These are phyloP conservation scores for Insectozyma bohioensis DNA, from an alignment of 1,139 yeast genomes.

Conservation along the genomic window DNA sequence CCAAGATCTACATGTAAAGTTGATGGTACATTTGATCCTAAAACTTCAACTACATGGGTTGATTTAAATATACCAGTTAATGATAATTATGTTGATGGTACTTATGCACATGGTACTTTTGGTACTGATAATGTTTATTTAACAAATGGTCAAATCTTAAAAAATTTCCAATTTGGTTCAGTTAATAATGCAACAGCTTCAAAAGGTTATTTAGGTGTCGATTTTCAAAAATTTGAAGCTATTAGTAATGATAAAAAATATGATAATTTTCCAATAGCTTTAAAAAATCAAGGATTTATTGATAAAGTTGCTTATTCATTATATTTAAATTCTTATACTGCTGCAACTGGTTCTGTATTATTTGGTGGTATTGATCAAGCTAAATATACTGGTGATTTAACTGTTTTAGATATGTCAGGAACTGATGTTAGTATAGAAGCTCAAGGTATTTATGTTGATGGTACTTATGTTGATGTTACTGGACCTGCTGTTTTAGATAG, in stretches of 20 bases:
- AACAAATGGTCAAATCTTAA: conserved; percentile 11
- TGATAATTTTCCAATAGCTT: conserved; percentile 30
- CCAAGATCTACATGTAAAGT: conserved; percentile 3
- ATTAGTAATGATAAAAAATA: conserved; percentile 18
- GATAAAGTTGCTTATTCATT: conserved; percentile 37
- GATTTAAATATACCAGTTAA: conserved; percentile 9
- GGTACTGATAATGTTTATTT: conserved; percentile 37
- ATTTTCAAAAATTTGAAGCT: conserved; percentile 14
- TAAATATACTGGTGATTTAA: conserved; percentile 24
- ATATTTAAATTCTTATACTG: conserved; percentile 23
- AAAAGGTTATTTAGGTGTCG: conserved; percentile 22
- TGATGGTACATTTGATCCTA: conserved; percentile 6
- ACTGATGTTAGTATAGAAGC: background rate
- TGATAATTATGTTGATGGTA: conserved; percentile 13
- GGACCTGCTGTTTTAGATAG: conserved; percentile 2
- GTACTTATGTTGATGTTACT: background rate
- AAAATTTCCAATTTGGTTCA: conserved; percentile 18
- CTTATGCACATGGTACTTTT: conserved; percentile 53
- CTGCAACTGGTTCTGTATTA: conserved; percentile 23
- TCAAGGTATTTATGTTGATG: conserved; percentile 1
- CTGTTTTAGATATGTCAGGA: conserved; percentile 2
- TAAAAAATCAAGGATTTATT: conserved; percentile 45
- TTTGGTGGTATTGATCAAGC: conserved; percentile 33
- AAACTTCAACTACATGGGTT: conserved; percentile 13
- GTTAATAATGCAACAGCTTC: conserved; percentile 11